phyloP scores from a whole-genome alignment of 2,329 filamentous ascomycete species.

The Neopestalotiopsis rosae region DNA sequence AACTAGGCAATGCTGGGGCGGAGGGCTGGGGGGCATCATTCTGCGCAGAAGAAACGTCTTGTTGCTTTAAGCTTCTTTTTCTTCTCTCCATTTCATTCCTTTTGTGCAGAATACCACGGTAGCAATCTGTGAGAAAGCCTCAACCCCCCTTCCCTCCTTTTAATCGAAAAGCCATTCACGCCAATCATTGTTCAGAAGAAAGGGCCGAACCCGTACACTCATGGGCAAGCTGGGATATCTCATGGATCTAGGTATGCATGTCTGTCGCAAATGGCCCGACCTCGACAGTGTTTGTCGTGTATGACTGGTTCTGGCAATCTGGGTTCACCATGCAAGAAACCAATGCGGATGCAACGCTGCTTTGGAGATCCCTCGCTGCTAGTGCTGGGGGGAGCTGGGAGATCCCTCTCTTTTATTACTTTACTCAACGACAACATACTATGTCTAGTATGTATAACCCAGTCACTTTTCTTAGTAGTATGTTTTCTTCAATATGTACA shows the following conservation, averaged over 20 bases:
- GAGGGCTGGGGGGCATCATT: slow-evolving; percentile 24
- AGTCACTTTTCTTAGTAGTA: too few relatives aligned
- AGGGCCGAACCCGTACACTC: too few relatives aligned
- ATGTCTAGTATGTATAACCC: too few relatives aligned
- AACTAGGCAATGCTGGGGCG: background rate
- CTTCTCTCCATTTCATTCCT: background rate
- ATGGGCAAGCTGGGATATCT: too few relatives aligned
- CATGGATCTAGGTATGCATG: too few relatives aligned
- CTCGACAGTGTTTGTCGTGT: background rate
- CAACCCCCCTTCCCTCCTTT: background rate
- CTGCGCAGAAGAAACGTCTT: background rate
- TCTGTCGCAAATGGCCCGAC: too few relatives aligned
- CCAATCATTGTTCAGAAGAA: background rate
- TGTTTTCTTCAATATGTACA: too few relatives aligned
- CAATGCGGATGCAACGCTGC: background rate
- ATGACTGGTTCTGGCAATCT: background rate
- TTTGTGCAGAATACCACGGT: background rate
- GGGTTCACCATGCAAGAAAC: background rate
- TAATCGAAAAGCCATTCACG: background rate
- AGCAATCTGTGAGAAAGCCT: background rate
- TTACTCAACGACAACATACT: too few relatives aligned
- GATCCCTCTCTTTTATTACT: too few relatives aligned
- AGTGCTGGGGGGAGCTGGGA: background rate
- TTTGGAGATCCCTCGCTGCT: background rate
- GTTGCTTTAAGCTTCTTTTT: slow-evolving; percentile 18